Percentiles rank a stretch among this genome's conserved stretches.
Conservation (phyloP, 2,329 filamentous ascomycete species). For the Chaetomium strumarium region DNA sequence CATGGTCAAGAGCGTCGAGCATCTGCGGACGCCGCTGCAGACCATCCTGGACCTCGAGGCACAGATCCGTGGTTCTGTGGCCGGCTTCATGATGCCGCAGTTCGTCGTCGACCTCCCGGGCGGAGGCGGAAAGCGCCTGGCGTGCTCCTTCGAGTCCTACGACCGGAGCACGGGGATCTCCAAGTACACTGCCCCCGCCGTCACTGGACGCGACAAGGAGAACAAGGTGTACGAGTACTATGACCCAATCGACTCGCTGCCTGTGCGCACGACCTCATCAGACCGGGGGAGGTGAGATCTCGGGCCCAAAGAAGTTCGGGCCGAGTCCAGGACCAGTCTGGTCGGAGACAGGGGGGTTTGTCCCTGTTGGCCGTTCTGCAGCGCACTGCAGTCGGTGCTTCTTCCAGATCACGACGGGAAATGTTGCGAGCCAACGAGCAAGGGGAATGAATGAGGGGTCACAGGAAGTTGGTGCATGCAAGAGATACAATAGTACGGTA, state of each 20-base stretch:
- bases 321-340: no score
- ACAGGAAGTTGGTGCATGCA: no score
- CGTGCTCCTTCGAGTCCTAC: constrained; percentile 47
- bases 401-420: no score
- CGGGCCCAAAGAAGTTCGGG: background rate
- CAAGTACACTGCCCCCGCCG: constrained; percentile 49
- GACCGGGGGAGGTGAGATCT: background rate
- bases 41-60: constrained; percentile 54
- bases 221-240: constrained; percentile 50
- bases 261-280: background rate
- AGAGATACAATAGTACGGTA: no score
- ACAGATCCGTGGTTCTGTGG: constrained; percentile 52
- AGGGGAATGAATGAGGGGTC: no score
- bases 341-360: no score
- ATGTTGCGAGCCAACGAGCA: no score
- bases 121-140: constrained; percentile 57
- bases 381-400: no score
- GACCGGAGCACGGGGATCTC: constrained; percentile 48
- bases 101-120: constrained; percentile 60
- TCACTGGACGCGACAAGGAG: constrained; percentile 41
- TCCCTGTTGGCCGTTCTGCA: no score
- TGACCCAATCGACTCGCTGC: constrained; percentile 40
- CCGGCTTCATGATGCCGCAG: constrained; percentile 56
- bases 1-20: constrained; percentile 55
- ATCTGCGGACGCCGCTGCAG: constrained; percentile 55